These are phyloP conservation scores for Dendrobium huoshanense DNA, from an alignment of 106 monocot genomes.

Conservation along the genomic window DNA sequence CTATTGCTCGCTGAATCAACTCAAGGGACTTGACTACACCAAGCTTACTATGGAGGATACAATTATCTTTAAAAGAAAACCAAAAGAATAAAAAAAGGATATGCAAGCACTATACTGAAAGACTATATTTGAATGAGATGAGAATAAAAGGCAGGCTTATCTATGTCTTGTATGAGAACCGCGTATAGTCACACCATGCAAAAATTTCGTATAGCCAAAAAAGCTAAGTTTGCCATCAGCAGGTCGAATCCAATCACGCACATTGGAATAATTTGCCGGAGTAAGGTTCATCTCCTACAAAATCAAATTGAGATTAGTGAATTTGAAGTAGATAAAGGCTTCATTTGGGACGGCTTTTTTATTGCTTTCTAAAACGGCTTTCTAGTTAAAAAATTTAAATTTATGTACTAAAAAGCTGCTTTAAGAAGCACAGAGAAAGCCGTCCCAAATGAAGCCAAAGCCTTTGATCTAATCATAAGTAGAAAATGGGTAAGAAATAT, in stretches of 20 bases:
- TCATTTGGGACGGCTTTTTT: too few species aligned
- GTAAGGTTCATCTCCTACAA: conserved; percentile 81
- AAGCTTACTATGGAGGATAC: not conserved
- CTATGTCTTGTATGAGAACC: conserved; percentile 50
- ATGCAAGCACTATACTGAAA: not conserved
- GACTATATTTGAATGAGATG: not conserved
- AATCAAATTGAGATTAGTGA: not conserved
- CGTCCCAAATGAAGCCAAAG: too few species aligned
- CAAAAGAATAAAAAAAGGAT: not conserved
- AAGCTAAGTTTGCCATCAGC: conserved; percentile 87
- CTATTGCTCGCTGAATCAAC: not conserved
- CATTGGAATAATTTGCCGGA: conserved; percentile 50
- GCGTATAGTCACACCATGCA: conserved; percentile 86
- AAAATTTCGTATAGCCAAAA: conserved; percentile 94
- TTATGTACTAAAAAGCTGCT: too few species aligned
- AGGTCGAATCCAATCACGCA: conserved; percentile 81
- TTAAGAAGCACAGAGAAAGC: too few species aligned
- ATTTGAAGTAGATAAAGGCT: not conserved
- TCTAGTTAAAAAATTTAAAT: too few species aligned
- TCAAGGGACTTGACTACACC: not conserved
- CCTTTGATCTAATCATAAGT: not conserved
- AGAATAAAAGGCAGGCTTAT: not conserved
- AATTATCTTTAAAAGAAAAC: conserved; percentile 2
- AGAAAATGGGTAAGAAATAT: not conserved
- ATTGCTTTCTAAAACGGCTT: too few species aligned